These are phyloP conservation scores for Heritiera fomes DNA, from an alignment of 345 rosid species.

Conservation along the genomic window DNA sequence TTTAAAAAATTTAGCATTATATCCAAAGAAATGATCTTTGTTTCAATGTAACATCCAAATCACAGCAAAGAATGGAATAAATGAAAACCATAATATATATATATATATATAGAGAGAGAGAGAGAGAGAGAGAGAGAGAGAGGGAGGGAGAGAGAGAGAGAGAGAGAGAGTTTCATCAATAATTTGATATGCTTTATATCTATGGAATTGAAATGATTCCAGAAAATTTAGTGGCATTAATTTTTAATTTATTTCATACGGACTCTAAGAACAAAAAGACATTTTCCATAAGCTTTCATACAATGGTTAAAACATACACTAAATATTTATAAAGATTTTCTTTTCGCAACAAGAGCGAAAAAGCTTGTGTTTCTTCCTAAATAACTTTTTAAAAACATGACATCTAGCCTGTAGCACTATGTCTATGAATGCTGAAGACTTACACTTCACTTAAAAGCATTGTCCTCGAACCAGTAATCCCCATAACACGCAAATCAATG, in stretches of 20 bases:
- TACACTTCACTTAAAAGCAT: slow-evolving; percentile 93
- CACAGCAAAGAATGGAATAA: not conserved
- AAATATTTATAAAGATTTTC: not conserved
- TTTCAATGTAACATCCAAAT: slow-evolving; percentile 8
- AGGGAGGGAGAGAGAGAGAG: no score
- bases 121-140: not conserved
- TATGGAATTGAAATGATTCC: not conserved
- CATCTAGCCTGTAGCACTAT: not conserved
- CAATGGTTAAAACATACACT: not conserved
- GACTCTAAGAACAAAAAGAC: slow-evolving; percentile 1
- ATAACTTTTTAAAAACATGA: not conserved
- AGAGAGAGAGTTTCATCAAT: not conserved
- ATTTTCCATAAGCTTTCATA: not conserved
- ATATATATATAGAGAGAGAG: no score
- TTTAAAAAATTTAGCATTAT: not conserved
- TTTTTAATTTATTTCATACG: not conserved
- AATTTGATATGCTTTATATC: not conserved
- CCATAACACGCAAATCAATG: slow-evolving; percentile 96
- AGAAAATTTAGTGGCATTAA: not conserved
- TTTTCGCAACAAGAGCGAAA: not conserved
- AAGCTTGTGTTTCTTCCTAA: not conserved
- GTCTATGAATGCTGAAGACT: slow-evolving; percentile 34
- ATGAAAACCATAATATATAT: not conserved
- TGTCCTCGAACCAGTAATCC: slow-evolving; percentile 72
- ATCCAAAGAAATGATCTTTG: slow-evolving; percentile 6